These are phyloP conservation scores for Neurospora tetrasperma DNA, from an alignment of 495 filamentous ascomycete genomes.

Conservation along the genomic window DNA sequence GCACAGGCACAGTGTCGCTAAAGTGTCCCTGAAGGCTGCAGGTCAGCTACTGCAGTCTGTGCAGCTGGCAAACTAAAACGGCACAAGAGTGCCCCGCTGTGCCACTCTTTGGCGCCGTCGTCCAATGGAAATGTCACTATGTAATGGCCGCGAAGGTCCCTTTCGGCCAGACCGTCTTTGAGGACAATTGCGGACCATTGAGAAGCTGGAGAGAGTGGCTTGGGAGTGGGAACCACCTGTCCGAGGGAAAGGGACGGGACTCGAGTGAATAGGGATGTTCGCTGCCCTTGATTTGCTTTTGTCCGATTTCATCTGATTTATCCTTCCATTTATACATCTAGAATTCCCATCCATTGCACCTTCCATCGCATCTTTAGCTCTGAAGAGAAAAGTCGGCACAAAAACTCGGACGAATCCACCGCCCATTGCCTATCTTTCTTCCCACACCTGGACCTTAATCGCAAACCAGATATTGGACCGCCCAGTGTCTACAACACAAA, in stretches of 20 bases:
- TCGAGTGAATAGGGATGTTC: background rate
- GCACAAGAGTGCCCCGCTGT: background rate
- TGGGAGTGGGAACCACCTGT: background rate
- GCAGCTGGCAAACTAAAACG: background rate
- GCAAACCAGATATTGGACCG: background rate
- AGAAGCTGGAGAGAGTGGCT: background rate
- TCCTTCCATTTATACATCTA: background rate
- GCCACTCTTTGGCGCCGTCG: background rate
- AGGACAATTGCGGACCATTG: background rate
- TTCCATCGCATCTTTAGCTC: background rate
- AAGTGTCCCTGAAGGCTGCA: background rate
- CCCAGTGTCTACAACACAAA: background rate
- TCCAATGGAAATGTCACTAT: background rate
- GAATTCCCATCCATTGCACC: background rate
- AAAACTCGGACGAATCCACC: background rate
- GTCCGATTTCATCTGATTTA: background rate
- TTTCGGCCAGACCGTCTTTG: background rate
- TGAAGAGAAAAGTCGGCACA: background rate
- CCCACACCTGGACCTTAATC: background rate
- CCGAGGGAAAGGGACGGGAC: background rate
- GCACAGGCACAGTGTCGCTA: background rate
- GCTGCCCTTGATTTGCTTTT: background rate
- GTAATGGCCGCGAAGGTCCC: background rate
- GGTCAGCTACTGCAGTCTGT: background rate
- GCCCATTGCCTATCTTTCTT: background rate